These are phyloP conservation scores for Paragyromitra xinjiangensis DNA, from an alignment of 495 filamentous ascomycete genomes.

Conservation along the genomic window DNA sequence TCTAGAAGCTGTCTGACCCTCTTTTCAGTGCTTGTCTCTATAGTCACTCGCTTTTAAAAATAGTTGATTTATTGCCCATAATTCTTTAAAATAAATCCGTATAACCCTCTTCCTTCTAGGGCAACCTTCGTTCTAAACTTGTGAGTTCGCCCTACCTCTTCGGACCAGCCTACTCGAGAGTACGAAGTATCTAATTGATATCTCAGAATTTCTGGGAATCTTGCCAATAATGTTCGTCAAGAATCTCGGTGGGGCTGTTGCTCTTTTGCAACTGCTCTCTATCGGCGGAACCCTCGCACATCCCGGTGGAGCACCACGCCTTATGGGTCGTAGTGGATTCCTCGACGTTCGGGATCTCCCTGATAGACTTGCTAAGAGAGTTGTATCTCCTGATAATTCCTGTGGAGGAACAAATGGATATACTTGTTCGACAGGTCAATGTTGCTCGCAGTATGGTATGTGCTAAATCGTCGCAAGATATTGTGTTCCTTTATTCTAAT, in stretches of 20 bases:
- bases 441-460: constrained; percentile 52
- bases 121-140: constrained; percentile 4
- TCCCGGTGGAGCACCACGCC: constrained; percentile 35
- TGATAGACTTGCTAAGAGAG: constrained; percentile 40
- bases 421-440: constrained; percentile 37
- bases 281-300: constrained; percentile 22
- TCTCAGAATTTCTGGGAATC: constrained; percentile 4
- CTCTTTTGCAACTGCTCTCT: constrained; percentile 39
- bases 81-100: background rate
- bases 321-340: constrained; percentile 46
- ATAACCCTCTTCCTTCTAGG: background rate
- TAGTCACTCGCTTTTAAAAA: constrained; percentile 25
- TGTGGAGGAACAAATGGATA: constrained; percentile 51
- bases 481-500: background rate
- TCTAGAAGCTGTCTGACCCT: constrained; percentile 24
- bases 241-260: constrained; percentile 12
- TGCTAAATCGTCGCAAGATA: background rate
- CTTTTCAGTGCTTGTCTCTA: constrained; percentile 20
- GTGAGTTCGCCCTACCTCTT: constrained; percentile 13
- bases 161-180: background rate
- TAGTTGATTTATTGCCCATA: background rate
- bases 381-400: constrained; percentile 20
- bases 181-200: constrained; percentile 5
- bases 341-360: constrained; percentile 32
- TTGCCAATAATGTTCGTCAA: constrained; percentile 28